Evolutionary conservation across 306 rosid species (phyloP).

Genomic region (Betula pendula): DNA sequence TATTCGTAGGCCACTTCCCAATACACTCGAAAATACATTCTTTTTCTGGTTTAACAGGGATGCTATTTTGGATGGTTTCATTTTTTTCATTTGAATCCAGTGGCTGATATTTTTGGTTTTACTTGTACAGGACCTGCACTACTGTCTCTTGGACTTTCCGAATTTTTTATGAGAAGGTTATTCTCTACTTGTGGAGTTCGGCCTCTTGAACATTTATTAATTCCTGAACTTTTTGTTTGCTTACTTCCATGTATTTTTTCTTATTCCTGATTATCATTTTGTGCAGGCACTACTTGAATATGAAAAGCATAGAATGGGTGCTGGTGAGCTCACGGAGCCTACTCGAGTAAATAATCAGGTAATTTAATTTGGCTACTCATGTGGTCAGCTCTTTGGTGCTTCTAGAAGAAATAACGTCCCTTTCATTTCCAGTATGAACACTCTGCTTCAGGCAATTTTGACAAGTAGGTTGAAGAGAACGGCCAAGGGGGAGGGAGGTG

Average conservation of each 20-base stretch:
- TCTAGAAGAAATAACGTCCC: background rate
- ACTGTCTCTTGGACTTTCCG: slow-evolving; percentile 98
- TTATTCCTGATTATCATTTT: background rate
- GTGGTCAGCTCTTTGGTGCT: background rate
- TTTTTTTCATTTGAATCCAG: background rate
- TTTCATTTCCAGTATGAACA: background rate
- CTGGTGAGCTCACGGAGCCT: slow-evolving; percentile 80
- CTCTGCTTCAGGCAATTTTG: background rate
- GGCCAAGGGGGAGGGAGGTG: too few relatives aligned
- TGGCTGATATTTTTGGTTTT: slow-evolving; percentile 14
- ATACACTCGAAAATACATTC: background rate
- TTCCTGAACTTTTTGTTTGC: background rate
- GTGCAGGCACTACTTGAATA: slow-evolving; percentile 96
- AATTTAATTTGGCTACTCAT: slow-evolving; percentile 3
- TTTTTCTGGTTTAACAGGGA: background rate
- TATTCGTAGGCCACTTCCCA: background rate
- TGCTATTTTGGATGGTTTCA: background rate
- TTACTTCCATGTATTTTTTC: background rate
- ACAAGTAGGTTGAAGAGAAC: too few relatives aligned
- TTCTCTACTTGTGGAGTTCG: slow-evolving; percentile 2
- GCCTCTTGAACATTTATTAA: background rate
- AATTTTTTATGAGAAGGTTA: slow-evolving; percentile 96
- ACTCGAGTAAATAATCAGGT: slow-evolving; percentile 74
- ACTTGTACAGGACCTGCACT: slow-evolving; percentile 83
- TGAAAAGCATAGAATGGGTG: slow-evolving; percentile 78